Evolutionary conservation across 805 yeast species (phyloP), one percentile per base, ranked within the genome.

Genomic region (Pichia cephalocereana): DNA sequence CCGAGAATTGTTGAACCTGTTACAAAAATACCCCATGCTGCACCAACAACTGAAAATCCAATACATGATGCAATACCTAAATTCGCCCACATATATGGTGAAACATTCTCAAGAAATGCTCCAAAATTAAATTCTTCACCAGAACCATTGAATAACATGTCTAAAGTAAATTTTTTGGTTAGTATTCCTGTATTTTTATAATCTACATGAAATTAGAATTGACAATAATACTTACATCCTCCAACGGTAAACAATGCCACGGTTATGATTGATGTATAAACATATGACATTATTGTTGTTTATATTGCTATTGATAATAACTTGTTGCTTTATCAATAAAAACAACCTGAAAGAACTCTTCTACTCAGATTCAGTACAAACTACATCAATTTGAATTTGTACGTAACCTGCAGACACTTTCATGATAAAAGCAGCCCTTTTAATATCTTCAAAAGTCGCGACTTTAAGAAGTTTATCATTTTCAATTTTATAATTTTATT

Each of bases 1-100:
- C 99, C 99, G 53, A 93, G 70, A 57, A 93, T 86, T 30, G 96
- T 81, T 1, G 96, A 75, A 39, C 99, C 99, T 2, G 98, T 91
- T 52, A 93, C 78, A 66, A 91, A 93, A 57, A 93, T 93, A 54
- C 99, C 99, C 99, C 99, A 93, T 6, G 98, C 98, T 15, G 99
- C 99, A 38, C 99, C 99, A 40, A 90, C 83, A 15, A 93, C 97
- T 44, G 95, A 83, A 51, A 93, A 76, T 14, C 98, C 98, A 57
- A 95, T 89, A 69, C 99, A 91, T 45, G 81, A 69, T 15, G 86
- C 83, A 53, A 93, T 88, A 47, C 99, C 99, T 54, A 89, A 67
- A 54, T 79, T 77, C 30, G 97, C 98, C 98, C 98, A 93, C 83
- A 93, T 79, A 65, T 93, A 93, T 8, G 99, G 99, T 23, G 97